Percentiles rank a stretch among this genome's conserved stretches.
Evolutionary conservation across 2,329 filamentous ascomycete genomes (phyloP).

Genomic region (Cercospora brassicicola): DNA sequence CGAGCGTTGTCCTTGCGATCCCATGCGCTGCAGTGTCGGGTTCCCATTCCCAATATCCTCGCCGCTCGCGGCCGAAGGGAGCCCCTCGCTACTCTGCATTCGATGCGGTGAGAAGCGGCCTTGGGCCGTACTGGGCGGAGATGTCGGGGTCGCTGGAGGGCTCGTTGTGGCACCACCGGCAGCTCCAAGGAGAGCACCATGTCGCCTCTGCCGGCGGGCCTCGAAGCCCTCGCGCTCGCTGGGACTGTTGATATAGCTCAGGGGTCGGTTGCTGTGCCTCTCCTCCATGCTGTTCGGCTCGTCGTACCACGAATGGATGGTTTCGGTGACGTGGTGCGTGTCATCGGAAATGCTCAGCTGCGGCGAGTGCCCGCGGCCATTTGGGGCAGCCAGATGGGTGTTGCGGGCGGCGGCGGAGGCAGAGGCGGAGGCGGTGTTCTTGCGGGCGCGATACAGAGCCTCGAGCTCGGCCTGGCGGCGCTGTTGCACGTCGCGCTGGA

Average conservation of each 20-base stretch:
- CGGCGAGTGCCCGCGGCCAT: slow-evolving; percentile 49
- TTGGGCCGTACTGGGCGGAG: not conserved
- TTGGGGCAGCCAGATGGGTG: slow-evolving; percentile 38
- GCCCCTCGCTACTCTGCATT: slow-evolving; percentile 34
- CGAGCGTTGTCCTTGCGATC: slow-evolving; percentile 40
- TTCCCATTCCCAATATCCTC: slow-evolving; percentile 17
- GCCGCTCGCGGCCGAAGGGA: slow-evolving; percentile 24
- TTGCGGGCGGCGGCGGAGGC: slow-evolving; percentile 38
- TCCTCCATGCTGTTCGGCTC: slow-evolving; percentile 46
- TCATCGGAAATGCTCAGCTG: slow-evolving; percentile 78
- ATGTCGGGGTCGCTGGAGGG: not conserved
- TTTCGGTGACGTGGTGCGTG: slow-evolving; percentile 90
- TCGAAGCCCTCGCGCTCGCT: slow-evolving; percentile 53
- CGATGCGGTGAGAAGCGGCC: slow-evolving; percentile 14
- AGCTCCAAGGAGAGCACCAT: slow-evolving; percentile 29
- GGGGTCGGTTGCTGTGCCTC: slow-evolving; percentile 63
- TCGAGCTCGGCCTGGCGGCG: slow-evolving; percentile 48
- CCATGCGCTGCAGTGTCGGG: slow-evolving; percentile 34
- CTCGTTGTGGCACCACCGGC: not conserved
- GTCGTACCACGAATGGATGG: slow-evolving; percentile 87
- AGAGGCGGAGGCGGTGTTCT: slow-evolving; percentile 18
- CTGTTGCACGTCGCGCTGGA: slow-evolving; percentile 5
- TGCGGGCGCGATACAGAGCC: slow-evolving; percentile 35
- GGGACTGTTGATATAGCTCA: slow-evolving; percentile 70
- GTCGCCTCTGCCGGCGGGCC: slow-evolving; percentile 28